Evolutionary conservation across 129 eudicot genomes (phyloP).

Genomic region (Ambrosia trifida): DNA sequence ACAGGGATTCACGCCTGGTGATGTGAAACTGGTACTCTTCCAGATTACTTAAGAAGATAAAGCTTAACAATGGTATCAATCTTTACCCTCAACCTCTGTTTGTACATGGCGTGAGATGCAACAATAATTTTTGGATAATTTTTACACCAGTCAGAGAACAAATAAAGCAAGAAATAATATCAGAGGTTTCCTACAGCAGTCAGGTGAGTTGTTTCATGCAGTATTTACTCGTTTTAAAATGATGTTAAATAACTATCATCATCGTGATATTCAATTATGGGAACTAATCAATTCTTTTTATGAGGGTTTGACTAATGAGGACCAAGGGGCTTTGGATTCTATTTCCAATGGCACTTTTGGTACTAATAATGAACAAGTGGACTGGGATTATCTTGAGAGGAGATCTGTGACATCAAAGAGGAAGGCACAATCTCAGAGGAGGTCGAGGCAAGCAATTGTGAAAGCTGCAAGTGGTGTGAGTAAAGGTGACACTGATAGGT

Average conservation of each 20-base stretch:
- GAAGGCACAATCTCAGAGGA: no score
- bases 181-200: no score
- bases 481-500: not conserved
- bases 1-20: not conserved
- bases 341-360: not conserved
- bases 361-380: not conserved
- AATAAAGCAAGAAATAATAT: no score
- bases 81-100: no score
- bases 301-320: not conserved
- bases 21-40: not conserved
- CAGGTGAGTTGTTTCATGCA: no score
- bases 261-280: not conserved
- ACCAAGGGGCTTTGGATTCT: not conserved
- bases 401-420: no score
- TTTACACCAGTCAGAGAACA: no score
- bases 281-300: not conserved
- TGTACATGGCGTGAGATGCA: no score
- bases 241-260: no score
- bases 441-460: no score
- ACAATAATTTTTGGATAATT: no score
- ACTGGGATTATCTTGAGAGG: not conserved
- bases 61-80: not conserved
- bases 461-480: not conserved
- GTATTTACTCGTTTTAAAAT: no score
- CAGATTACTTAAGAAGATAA: not conserved